Evolutionary conservation across 2,329 filamentous ascomycete genomes (phyloP).

Genomic region (Aspergillus thermomutatus): DNA sequence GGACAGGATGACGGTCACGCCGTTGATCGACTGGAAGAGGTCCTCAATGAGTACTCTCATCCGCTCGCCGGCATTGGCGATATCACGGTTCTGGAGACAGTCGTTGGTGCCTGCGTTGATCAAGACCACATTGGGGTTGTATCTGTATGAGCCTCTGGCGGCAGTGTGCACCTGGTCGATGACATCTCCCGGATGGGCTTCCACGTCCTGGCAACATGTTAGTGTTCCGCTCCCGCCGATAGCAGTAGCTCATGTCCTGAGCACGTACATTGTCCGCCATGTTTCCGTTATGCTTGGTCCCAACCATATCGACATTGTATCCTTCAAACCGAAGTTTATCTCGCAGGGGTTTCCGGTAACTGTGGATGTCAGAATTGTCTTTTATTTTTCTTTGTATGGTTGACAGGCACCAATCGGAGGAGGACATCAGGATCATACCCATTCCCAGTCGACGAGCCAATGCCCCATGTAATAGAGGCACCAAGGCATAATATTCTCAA

Average conservation of each 20-base stretch:
- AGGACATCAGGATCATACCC: neutral
- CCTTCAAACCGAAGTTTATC: constrained; percentile 8
- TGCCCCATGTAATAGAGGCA: constrained; percentile 13
- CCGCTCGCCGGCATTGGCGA: neutral
- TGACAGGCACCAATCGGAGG: too few species aligned
- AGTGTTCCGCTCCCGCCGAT: neutral
- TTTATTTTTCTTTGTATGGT: too few species aligned
- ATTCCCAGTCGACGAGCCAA: constrained; percentile 6
- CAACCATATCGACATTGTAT: constrained; percentile 15
- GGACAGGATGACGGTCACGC: constrained; percentile 3
- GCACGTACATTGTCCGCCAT: constrained; percentile 20
- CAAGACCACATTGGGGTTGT: constrained; percentile 6
- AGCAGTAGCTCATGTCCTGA: too few species aligned
- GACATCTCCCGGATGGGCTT: constrained; percentile 3
- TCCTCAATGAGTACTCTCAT: constrained; percentile 3
- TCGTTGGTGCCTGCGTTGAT: constrained; percentile 11
- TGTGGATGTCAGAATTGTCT: too few species aligned
- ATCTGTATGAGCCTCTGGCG: neutral
- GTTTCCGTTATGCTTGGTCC: constrained; percentile 6
- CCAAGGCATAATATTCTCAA: constrained; percentile 8
- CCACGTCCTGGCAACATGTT: neutral
- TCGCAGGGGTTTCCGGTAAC: constrained; percentile 10
- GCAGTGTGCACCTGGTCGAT: constrained; percentile 3
- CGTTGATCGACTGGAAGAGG: neutral
- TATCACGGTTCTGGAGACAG: neutral